phyloP scores from a whole-genome alignment of 345 rosid genomes.

The Euclidium syriacum region DNA sequence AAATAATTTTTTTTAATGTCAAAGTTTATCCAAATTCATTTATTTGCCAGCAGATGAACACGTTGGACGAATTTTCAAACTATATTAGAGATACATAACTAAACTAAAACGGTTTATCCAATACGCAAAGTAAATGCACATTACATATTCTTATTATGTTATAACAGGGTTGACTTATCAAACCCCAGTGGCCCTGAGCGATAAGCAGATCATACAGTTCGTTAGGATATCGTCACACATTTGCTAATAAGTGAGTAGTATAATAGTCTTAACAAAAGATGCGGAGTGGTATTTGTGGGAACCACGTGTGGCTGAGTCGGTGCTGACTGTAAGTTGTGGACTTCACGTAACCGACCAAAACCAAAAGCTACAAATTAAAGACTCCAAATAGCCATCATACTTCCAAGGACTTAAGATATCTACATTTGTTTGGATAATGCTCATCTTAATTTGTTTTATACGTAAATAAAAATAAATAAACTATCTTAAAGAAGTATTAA shows the following conservation, averaged over 20 bases:
- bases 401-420: no score
- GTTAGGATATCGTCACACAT: slow-evolving; percentile 8
- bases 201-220: slow-evolving; percentile 28
- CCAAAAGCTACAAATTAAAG: no score
- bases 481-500: no score
- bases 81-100: background rate
- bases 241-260: background rate
- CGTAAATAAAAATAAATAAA: no score
- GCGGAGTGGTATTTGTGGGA: slow-evolving; percentile 19
- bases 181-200: slow-evolving; percentile 7
- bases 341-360: no score
- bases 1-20: background rate
- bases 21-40: slow-evolving; percentile 23
- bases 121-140: no score
- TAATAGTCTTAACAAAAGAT: background rate
- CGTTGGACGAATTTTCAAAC: slow-evolving; percentile 1
- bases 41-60: slow-evolving; percentile 14
- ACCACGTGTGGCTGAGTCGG: slow-evolving; percentile 25
- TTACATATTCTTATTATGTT: background rate
- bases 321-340: slow-evolving; percentile 2
- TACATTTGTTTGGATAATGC: no score
- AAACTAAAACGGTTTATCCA: slow-evolving; percentile 7
- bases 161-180: slow-evolving; percentile 18
- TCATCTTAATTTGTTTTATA: no score
- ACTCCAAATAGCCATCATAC: slow-evolving; percentile 5